Base-by-base conservation (phyloP, 2,329 filamentous ascomycete species). In the Aureobasidium sp. region DNA sequence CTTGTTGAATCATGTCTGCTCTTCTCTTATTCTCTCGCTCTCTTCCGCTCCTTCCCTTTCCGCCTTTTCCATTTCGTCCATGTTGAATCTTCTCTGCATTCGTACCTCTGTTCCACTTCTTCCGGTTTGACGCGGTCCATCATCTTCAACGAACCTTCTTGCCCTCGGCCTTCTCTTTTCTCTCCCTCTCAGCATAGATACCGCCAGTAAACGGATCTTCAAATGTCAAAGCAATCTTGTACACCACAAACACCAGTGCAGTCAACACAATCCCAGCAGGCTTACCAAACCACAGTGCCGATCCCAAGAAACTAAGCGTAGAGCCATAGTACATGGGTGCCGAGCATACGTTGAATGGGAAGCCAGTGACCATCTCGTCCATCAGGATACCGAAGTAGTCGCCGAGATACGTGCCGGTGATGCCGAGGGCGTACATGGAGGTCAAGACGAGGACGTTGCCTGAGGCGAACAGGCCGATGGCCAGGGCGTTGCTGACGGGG, bases 381-480 rank as follows among this genome's bases (percentile, higher is more conserved):
- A 96, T 95, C 60, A 98, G 78, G 68, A 97, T 96, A 62, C 93
- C 93, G 68, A 97, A 98, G 77, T 98, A 98, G 75, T 98, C 93
- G 62, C 93, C 93, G 30, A 98, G 77, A 68, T 96, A 98, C 32
- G 93, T 98, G 58, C 93, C 93, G 0, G 90, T 96, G 64, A 98
- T 82, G 55, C 93, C 93, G 35, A 98, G 82, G 29, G 84, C 86
- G 83, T 84, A 96, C 72, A 95, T 97, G 57, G 87, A 93, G 29
- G 85, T 85, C 47, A 97, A 63, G 45, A 98, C 93, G 30, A 98
- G 81, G 48, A 86, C 71, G 70, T 95, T 96, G 55, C 93, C 93
- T 32, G 74, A 66, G 24, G 78, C 77, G 62, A 97, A 79, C 53
- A 97, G 80, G 4, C 74, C 79, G 58, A 84, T 85, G 37, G 87